Percentiles rank a stretch among this genome's conserved stretches.
phyloP scores from a whole-genome alignment of 2,329 filamentous ascomycete species.

The Paracorniculantispora psalliotae region DNA sequence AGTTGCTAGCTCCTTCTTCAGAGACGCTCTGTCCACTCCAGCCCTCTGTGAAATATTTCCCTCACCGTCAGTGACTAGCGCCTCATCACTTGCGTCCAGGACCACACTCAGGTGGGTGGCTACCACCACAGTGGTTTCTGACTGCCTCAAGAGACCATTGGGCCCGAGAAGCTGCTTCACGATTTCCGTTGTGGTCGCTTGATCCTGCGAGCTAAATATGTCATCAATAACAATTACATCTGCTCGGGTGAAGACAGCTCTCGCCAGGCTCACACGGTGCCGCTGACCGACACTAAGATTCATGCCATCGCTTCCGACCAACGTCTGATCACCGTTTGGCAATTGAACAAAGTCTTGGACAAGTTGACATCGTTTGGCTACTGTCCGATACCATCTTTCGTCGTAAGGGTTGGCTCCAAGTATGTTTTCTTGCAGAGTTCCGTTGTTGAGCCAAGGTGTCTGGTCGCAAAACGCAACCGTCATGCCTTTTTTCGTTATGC shows the following conservation, averaged over 20 bases:
- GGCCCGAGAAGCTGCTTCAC: background rate
- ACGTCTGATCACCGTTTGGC: background rate
- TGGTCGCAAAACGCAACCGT: background rate
- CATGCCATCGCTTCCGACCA: background rate
- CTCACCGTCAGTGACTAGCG: background rate
- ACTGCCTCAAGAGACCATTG: background rate
- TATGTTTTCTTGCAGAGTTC: background rate
- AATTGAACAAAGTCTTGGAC: background rate
- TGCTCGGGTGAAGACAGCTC: background rate
- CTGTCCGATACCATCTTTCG: background rate
- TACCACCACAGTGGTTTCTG: background rate
- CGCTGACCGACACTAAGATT: background rate
- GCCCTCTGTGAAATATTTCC: background rate
- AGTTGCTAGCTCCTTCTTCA: background rate
- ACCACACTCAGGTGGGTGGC: background rate
- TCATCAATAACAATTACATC: background rate
- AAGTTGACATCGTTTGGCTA: background rate
- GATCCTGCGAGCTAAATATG: background rate
- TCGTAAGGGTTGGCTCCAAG: background rate
- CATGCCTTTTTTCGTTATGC: background rate
- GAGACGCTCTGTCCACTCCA: too few species aligned
- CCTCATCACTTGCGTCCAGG: background rate
- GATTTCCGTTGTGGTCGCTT: background rate
- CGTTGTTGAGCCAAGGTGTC: background rate
- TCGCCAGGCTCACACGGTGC: background rate